Evolutionary conservation across 495 filamentous ascomycete species (phyloP), one percentile per base, ranked within the genome.

Genomic region (Lasiosphaeria hispida): DNA sequence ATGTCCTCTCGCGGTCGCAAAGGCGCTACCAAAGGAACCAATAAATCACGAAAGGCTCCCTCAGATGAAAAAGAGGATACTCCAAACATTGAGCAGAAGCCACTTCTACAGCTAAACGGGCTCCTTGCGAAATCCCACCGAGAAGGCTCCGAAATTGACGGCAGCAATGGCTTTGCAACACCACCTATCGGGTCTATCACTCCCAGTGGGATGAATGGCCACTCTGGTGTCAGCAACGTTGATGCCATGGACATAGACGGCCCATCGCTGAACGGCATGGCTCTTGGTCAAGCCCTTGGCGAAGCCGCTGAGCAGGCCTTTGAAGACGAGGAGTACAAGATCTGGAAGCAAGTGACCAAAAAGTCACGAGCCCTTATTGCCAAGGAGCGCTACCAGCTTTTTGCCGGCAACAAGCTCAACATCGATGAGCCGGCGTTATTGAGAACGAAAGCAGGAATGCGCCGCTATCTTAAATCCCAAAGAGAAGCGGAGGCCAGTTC

Each of bases 331-430:
- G 92, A 96, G 63, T 96, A 92, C 75, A 95, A 95, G 68, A 89
- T 92, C 40, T 99, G 94, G 94, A 99, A 97, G 76, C 92, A 96
- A 69, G 90, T 96, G 38, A 99, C 94, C 2, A 97, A 97, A 73
- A 96, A 95, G 69, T 92, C 95, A 59, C 85, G 94, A 44, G 94
- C 94, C n/a, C 75, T 88, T 11, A 84, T 93, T 39, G 91, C 94
- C 9, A 85, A 81, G 57, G 82, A 87, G 57, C 78, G 94, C 19
- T 87, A 92, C 71, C 87, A 89, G 45, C 80, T 97, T 17, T 93
- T 99, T 67, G 84, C 85, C 56, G 87, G 85, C 37, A 86, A 93
- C 62, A 91, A 83, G 69, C 77, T 99, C 15, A 95, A 96, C 63
- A 65, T 82, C 5, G 94, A 99, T 4, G 90, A 92, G 61, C 91